Percentiles rank a stretch among this genome's conserved stretches.
Conservation (phyloP, 495 filamentous ascomycete species). For the Penicillium lagena region DNA sequence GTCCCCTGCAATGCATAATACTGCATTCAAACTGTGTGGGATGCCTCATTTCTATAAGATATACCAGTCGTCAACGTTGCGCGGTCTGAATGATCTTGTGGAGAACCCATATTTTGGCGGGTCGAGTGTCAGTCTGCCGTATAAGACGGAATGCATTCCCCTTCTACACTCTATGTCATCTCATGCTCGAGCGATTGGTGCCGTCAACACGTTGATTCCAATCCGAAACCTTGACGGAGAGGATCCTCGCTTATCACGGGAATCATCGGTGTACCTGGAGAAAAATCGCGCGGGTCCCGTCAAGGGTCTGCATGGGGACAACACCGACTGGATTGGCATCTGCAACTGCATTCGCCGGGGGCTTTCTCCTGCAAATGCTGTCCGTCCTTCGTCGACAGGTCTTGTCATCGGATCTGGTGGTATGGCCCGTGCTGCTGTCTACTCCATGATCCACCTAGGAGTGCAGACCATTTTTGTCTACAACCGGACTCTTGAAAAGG, state of each 20-base stretch:
- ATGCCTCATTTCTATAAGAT: constrained; percentile 67
- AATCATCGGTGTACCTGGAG: constrained; percentile 44
- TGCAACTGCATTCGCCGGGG: constrained; percentile 61
- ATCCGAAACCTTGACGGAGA: constrained; percentile 51
- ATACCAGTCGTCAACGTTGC: constrained; percentile 59
- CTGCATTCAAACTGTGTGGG: constrained; percentile 61
- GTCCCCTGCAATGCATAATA: constrained; percentile 58
- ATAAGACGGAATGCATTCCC: constrained; percentile 66
- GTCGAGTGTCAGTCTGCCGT: constrained; percentile 65
- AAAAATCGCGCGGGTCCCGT: constrained; percentile 58
- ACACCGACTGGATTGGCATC: constrained; percentile 82
- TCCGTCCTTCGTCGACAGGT: constrained; percentile 59
- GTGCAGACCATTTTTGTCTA: constrained; percentile 69
- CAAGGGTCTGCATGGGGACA: constrained; percentile 67
- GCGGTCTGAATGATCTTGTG: constrained; percentile 58
- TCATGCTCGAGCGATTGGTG: constrained; percentile 71
- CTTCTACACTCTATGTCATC: constrained; percentile 63
- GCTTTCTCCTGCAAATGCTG: constrained; percentile 69
- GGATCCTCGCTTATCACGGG: constrained; percentile 26
- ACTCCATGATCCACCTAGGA: constrained; percentile 69
- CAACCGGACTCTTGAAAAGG: constrained; percentile 57
- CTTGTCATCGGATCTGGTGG: constrained; percentile 75
- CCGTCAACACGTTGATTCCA: constrained; percentile 71
- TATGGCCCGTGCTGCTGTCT: constrained; percentile 75
- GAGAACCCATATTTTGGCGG: constrained; percentile 65